phyloP scores from a whole-genome alignment of 2,329 filamentous ascomycete species.

The Ambrosiella xylebori region DNA sequence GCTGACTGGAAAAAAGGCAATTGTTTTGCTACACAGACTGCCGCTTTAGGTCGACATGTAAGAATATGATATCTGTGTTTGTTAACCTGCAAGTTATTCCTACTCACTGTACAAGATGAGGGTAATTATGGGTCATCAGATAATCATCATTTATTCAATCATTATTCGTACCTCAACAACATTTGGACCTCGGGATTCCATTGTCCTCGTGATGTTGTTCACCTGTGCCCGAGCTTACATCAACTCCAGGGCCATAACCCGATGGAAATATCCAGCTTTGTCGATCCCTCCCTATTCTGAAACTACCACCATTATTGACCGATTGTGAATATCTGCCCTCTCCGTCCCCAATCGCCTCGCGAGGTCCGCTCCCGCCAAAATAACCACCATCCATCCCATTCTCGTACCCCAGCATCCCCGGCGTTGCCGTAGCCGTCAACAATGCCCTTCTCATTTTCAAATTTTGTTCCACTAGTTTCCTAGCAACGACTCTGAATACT shows the following conservation, averaged over 20 bases:
- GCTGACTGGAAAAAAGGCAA: background rate
- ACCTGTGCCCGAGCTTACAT: slow-evolving; percentile 23
- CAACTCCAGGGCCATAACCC: slow-evolving; percentile 23
- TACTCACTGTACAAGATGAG: background rate
- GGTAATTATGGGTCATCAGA: background rate
- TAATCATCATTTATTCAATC: background rate
- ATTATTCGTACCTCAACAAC: slow-evolving; percentile 15
- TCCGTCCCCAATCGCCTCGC: background rate
- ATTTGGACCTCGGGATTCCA: slow-evolving; percentile 12
- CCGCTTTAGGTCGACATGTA: background rate
- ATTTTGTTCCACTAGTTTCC: slow-evolving; percentile 47
- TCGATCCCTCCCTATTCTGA: slow-evolving; percentile 39
- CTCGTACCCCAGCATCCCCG: slow-evolving; percentile 31
- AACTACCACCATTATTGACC: slow-evolving; percentile 25
- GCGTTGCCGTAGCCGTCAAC: slow-evolving; percentile 35
- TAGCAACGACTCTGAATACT: slow-evolving; percentile 59
- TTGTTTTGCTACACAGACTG: background rate
- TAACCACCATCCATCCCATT: slow-evolving; percentile 30
- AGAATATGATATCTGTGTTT: background rate
- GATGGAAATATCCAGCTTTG: slow-evolving; percentile 43
- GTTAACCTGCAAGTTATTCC: background rate
- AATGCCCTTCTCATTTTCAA: slow-evolving; percentile 44
- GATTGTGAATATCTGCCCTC: background rate
- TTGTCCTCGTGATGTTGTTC: slow-evolving; percentile 26
- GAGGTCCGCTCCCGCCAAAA: slow-evolving; percentile 30